Conservation (phyloP, 1,139 yeast species). For the Candida frijolesensis region DNA sequence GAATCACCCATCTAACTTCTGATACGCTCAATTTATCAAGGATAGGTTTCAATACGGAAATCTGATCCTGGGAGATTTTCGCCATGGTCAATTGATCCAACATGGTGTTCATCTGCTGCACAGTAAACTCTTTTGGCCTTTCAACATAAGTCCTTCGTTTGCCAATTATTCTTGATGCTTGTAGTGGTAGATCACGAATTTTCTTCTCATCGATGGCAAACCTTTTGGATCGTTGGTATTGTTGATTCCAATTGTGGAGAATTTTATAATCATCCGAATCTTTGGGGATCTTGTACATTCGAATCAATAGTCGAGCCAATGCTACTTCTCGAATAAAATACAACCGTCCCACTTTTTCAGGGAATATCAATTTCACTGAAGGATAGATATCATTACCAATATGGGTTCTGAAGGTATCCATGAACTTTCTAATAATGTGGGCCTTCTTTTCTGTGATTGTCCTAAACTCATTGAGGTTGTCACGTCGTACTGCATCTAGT, state of each 20-base stretch:
- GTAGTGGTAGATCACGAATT: constrained; percentile 47
- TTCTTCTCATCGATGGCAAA: constrained; percentile 24
- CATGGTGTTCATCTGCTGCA: constrained; percentile 57
- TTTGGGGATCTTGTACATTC: constrained; percentile 38
- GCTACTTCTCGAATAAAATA: constrained; percentile 57
- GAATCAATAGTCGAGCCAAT: constrained; percentile 44
- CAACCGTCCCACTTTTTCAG: constrained; percentile 58
- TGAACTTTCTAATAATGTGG: constrained; percentile 45
- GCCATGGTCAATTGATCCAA: constrained; percentile 53
- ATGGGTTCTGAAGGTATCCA: constrained; percentile 59
- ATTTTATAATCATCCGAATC: constrained; percentile 36
- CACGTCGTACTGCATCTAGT: constrained; percentile 31
- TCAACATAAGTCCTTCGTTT: constrained; percentile 51
- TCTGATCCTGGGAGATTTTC: constrained; percentile 37
- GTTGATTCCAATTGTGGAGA: constrained; percentile 43
- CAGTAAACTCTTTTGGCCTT: constrained; percentile 40
- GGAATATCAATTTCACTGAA: constrained; percentile 61
- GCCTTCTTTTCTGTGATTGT: constrained; percentile 35
- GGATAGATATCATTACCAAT: constrained; percentile 77
- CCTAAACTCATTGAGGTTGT: constrained; percentile 28
- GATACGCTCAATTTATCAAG: constrained; percentile 57
- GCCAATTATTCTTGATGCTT: constrained; percentile 48
- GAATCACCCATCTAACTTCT: constrained; percentile 72
- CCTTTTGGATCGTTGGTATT: constrained; percentile 28
- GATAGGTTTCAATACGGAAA: constrained; percentile 48